Conservation (phyloP, 192 early-diverging fungal species). For the Haplosporangium gracile region DNA sequence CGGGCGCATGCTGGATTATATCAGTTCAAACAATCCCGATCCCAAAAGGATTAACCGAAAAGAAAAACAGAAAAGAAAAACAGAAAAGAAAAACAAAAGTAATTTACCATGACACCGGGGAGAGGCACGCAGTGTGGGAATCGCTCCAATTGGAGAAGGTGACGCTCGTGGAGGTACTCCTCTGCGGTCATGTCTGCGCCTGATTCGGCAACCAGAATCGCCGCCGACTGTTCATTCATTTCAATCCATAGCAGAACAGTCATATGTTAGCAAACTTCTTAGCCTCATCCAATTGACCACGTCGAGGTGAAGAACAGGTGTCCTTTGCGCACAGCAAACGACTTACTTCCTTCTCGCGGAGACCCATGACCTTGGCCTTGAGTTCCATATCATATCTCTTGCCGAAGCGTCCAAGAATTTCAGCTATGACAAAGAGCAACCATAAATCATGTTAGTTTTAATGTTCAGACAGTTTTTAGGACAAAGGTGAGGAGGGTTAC, state of each 20-base stretch:
- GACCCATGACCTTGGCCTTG: conserved; percentile 83
- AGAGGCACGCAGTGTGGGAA: conserved; percentile 79
- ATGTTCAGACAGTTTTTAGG: background rate
- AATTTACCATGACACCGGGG: conserved; percentile 75
- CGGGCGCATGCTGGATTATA: background rate
- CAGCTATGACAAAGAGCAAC: conserved; percentile 33
- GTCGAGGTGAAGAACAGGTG: background rate
- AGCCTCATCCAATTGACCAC: background rate
- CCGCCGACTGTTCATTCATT: conserved; percentile 56
- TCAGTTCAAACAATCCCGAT: background rate
- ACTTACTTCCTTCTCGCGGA: conserved; percentile 66
- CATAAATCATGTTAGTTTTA: background rate
- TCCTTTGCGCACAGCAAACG: background rate
- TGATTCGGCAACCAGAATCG: conserved; percentile 78
- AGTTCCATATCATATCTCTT: conserved; percentile 74
- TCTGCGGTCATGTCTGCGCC: conserved; percentile 81
- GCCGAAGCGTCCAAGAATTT: conserved; percentile 84
- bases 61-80: background rate
- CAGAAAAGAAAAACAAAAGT: conserved; percentile 13
- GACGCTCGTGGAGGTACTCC: conserved; percentile 80
- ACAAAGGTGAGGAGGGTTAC: background rate
- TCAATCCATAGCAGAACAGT: background rate
- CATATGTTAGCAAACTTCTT: background rate
- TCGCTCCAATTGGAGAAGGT: conserved; percentile 60
- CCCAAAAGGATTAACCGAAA: conserved; percentile 2